phyloP scores from a whole-genome alignment of 257 asterid species.

The Jacaranda mimosifolia region DNA sequence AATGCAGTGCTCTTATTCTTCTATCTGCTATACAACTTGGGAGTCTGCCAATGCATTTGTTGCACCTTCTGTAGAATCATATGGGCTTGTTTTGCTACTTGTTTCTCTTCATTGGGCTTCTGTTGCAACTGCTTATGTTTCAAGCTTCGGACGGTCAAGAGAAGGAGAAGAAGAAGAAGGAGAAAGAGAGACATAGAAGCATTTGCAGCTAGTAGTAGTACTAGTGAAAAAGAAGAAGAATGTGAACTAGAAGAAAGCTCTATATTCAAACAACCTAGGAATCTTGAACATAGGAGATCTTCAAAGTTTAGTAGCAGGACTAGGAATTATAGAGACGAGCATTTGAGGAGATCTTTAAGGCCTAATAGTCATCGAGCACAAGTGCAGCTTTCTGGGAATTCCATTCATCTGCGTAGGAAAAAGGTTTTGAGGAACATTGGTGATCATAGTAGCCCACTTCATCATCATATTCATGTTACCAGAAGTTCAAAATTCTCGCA shows the following conservation, averaged over 20 bases:
- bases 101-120: conserved; percentile 54
- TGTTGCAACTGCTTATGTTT: conserved; percentile 66
- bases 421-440: conserved; percentile 31
- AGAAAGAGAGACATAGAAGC: conserved; percentile 54
- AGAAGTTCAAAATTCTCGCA: conserved; percentile 59
- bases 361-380: conserved; percentile 54
- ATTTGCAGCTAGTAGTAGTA: conserved; percentile 19
- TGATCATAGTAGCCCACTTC: conserved; percentile 37
- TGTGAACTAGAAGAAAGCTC: conserved; percentile 39
- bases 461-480: conserved; percentile 56
- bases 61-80: conserved; percentile 49
- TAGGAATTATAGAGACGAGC: conserved; percentile 54
- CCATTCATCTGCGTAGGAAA: conserved; percentile 37
- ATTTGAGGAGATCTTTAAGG: conserved; percentile 62
- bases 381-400: conserved; percentile 40
- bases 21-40: conserved; percentile 76
- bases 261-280: conserved; percentile 27
- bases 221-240: conserved; percentile 47
- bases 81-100: conserved; percentile 63
- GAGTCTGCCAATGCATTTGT: conserved; percentile 77
- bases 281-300: conserved; percentile 28
- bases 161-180: conserved; percentile 37
- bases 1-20: conserved; percentile 77
- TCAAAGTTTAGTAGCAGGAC: conserved; percentile 29
- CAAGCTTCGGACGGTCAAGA: conserved; percentile 54